Percentiles rank a stretch among this genome's conserved stretches.
phyloP scores from a whole-genome alignment of 1,139 yeast species.

The Kurtzmaniella quercitrusa region DNA sequence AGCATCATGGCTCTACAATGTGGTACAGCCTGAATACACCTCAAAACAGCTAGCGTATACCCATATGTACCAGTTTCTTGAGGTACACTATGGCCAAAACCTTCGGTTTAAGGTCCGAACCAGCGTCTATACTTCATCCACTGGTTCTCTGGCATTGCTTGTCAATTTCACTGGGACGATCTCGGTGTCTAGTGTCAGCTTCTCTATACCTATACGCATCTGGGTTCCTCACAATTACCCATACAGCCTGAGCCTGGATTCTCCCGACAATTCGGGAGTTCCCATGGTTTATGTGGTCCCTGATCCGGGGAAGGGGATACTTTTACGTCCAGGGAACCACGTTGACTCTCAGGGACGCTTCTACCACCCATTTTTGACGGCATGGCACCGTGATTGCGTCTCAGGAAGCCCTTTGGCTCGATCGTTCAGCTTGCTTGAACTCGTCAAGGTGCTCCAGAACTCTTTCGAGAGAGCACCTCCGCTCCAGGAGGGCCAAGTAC shows the following conservation, averaged over 20 bases:
- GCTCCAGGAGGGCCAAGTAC: constrained; percentile 11
- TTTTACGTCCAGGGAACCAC: constrained; percentile 56
- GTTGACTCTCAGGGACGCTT: constrained; percentile 73
- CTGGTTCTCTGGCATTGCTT: constrained; percentile 58
- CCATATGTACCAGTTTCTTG: constrained; percentile 57
- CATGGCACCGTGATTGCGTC: constrained; percentile 44
- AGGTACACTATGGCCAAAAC: constrained; percentile 34
- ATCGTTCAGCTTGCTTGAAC: constrained; percentile 32
- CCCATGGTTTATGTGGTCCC: constrained; percentile 65
- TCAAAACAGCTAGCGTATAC: constrained; percentile 51
- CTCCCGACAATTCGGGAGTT: constrained; percentile 26
- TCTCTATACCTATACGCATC: constrained; percentile 57
- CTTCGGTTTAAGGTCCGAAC: constrained; percentile 60
- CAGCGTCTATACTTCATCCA: constrained; percentile 55
- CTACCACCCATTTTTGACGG: constrained; percentile 63
- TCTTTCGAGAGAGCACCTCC: constrained; percentile 40
- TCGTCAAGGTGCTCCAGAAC: constrained; percentile 33
- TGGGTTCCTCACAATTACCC: constrained; percentile 83
- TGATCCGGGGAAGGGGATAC: constrained; percentile 32
- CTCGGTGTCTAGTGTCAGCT: constrained; percentile 21
- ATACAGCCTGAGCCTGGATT: constrained; percentile 12
- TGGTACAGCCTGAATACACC: constrained; percentile 48
- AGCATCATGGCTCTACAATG: constrained; percentile 41
- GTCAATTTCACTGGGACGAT: constrained; percentile 62
- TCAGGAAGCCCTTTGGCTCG: constrained; percentile 1